Conservation (phyloP, 177 flowering plant genomes). For the Tripterygium wilfordii region DNA sequence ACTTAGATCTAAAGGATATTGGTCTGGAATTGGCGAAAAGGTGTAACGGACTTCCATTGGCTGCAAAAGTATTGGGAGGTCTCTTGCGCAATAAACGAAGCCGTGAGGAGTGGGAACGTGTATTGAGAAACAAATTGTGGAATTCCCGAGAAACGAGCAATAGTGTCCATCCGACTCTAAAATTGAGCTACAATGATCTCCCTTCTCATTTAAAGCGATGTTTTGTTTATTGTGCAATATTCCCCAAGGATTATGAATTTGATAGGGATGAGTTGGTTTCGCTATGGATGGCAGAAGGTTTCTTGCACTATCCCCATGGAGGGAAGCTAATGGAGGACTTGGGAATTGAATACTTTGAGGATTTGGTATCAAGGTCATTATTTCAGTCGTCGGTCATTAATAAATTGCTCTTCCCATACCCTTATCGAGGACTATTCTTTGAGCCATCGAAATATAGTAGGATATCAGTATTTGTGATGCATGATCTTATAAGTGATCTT, state of each 20-base stretch:
- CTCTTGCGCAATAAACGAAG: slow-evolving; percentile 5
- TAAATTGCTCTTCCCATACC: too few relatives aligned
- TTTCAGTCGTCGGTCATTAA: slow-evolving; percentile 1
- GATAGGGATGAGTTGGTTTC: background rate
- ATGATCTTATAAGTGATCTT: slow-evolving; percentile 35
- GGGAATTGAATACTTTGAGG: slow-evolving; percentile 6
- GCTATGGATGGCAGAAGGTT: slow-evolving; percentile 21
- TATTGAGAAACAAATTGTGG: slow-evolving; percentile 5
- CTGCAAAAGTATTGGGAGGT: slow-evolving; percentile 42
- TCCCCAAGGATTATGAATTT: slow-evolving; percentile 14
- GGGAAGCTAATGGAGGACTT: slow-evolving; percentile 5
- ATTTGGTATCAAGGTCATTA: slow-evolving; percentile 6
- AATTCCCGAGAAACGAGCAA: background rate
- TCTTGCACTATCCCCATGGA: background rate
- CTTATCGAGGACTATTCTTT: slow-evolving; percentile 28
- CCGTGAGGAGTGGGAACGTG: slow-evolving; percentile 8
- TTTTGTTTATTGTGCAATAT: slow-evolving; percentile 13
- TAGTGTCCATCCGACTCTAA: slow-evolving; percentile 10
- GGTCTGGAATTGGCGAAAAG: background rate
- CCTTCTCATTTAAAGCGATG: slow-evolving; percentile 15
- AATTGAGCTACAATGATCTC: slow-evolving; percentile 11
- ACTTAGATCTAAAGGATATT: background rate
- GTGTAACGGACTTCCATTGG: slow-evolving; percentile 6
- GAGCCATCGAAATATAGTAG: background rate
- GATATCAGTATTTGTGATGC: slow-evolving; percentile 19